Evolutionary conservation across 352 stramenopile species (phyloP).

Genomic region (Phytophthora ramorum): DNA sequence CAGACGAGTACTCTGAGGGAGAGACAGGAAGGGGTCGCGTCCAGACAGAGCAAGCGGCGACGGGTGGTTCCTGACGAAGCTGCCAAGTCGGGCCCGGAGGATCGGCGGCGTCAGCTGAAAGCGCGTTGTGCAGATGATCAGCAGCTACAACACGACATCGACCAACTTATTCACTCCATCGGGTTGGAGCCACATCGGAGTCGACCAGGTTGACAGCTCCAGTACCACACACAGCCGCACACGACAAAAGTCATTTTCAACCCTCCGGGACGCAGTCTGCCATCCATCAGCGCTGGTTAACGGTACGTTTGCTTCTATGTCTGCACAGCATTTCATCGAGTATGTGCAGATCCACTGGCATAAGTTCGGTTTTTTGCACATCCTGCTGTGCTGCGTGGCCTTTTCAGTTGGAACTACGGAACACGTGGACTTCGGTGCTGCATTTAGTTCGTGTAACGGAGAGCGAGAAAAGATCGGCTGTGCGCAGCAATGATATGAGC

Average conservation of each 20-base stretch:
- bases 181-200: neutral
- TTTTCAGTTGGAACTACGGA: neutral
- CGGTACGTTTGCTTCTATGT: no score
- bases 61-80: neutral
- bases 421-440: neutral
- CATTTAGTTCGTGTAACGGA: neutral
- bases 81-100: neutral
- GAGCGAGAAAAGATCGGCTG: neutral
- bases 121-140: neutral
- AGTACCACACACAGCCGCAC: no score
- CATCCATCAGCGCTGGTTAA: no score
- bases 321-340: neutral
- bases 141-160: neutral
- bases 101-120: neutral
- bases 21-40: no score
- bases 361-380: neutral
- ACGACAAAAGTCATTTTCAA: no score
- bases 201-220: no score
- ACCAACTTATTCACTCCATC: neutral
- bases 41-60: neutral
- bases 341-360: neutral
- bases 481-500: neutral
- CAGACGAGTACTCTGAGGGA: neutral
- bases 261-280: no score
- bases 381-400: neutral